These are phyloP conservation scores for Sporobolus alterniflorus DNA, from an alignment of 202 grass and related monocot genomes.

Conservation along the genomic window DNA sequence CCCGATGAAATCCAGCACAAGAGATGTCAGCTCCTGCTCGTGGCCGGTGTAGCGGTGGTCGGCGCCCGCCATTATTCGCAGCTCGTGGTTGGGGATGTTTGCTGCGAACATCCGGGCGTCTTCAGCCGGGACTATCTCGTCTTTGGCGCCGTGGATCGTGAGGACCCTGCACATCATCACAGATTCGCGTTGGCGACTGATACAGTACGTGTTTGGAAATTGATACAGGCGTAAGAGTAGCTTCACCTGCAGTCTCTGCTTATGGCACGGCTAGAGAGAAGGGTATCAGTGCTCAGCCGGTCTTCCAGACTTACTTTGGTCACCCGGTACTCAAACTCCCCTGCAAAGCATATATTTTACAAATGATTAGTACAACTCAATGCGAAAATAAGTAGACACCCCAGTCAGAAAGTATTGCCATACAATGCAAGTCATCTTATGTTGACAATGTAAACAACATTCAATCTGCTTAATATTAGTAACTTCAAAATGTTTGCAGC, in stretches of 20 bases:
- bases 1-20: slow-evolving; percentile 68
- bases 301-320: slow-evolving; percentile 69
- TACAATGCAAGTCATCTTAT: not conserved
- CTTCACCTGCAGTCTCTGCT: slow-evolving; percentile 73
- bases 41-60: slow-evolving; percentile 73
- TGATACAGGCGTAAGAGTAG: not conserved
- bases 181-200: not conserved
- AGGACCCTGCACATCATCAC: slow-evolving; percentile 60
- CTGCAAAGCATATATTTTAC: slow-evolving; percentile 19
- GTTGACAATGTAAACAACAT: not conserved
- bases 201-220: not conserved
- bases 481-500: not conserved
- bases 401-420: not conserved
- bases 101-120: slow-evolving; percentile 73
- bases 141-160: slow-evolving; percentile 81
- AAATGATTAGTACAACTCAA: not conserved
- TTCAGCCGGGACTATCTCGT: slow-evolving; percentile 68
- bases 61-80: slow-evolving; percentile 68
- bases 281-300: slow-evolving; percentile 74
- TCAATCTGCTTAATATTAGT: not conserved
- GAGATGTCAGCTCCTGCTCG: slow-evolving; percentile 47
- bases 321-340: slow-evolving; percentile 63
- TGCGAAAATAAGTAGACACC: not conserved
- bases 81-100: slow-evolving; percentile 68
- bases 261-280: slow-evolving; percentile 66